Evolutionary conservation across 352 stramenopile species (phyloP), one percentile per base, ranked within the genome.

Genomic region (Globisporangium paddicum): DNA sequence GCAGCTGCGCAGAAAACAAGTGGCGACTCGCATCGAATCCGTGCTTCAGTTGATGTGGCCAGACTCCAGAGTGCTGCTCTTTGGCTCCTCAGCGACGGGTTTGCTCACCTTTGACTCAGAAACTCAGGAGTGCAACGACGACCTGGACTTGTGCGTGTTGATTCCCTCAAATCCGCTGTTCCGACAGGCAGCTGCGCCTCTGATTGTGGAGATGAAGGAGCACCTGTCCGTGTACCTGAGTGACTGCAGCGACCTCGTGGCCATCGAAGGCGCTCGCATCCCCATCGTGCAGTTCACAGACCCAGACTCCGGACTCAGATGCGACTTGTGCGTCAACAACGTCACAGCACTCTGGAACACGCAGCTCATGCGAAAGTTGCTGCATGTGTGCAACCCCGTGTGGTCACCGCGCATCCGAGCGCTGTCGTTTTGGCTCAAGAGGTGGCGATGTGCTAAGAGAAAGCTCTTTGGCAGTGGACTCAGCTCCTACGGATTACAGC

Each of bases 261-360:
- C 75, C 1, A 68, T 86, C 40, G 64, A 64, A 34, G 60, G 69
- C 10, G 84, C 84, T 14, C 85, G 85, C 16, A 71, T 94, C 18
- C 85, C 85, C 13, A 89, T 93, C 54, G 72, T 89, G 13, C 75
- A 85, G 34, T 87, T 74, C 45, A 64, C 42, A 13, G 81, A 91
- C 28, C 53, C 76, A 14, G 30, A 37, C 14, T 72, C 70, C 0
- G 34, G 56, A 0, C 44, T 93, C 13, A 63, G 68, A 30, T 90
- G 83, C 41, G 85, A 95, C 48, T 51, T 95, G 5, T 93, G 80
- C 32, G 66, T 95, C 50, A 95, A 95, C 64, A 95, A 95, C 60
- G 25, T 86, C n/a, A 49, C 85, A 4, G 82, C 85, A 18, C 58
- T 95, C 11, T 95, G 79, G 81, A 95, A 95, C 64, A 88, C 82